Conservation (phyloP, 2,329 filamentous ascomycete genomes). For the Pseudocercospora musae region DNA sequence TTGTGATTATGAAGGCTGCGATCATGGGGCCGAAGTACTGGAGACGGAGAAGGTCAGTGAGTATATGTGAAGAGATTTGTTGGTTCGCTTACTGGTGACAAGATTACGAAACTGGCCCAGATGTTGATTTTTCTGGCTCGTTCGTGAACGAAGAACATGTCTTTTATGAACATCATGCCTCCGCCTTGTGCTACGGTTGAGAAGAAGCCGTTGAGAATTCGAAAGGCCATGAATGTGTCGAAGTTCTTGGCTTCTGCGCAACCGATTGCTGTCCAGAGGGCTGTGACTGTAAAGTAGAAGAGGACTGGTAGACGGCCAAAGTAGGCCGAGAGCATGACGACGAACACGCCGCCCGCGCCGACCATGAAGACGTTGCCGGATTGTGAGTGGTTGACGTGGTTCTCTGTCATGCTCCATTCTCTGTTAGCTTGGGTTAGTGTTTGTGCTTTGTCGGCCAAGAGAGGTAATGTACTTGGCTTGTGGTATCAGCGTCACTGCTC, state of each 20-base stretch:
- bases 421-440: not conserved
- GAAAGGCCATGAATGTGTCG: slow-evolving; percentile 41
- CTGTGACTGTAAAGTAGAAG: slow-evolving; percentile 40
- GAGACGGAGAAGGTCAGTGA: not conserved
- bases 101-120: slow-evolving; percentile 14
- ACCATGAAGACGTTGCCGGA: slow-evolving; percentile 38
- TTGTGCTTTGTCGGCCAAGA: not conserved
- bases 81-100: not conserved
- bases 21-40: slow-evolving; percentile 16
- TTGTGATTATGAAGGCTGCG: slow-evolving; percentile 16
- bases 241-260: slow-evolving; percentile 39
- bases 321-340: slow-evolving; percentile 42
- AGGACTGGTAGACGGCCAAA: slow-evolving; percentile 46
- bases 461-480: slow-evolving; percentile 5
- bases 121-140: slow-evolving; percentile 21
- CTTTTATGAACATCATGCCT: slow-evolving; percentile 19
- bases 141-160: slow-evolving; percentile 25
- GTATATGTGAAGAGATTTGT: not conserved
- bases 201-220: slow-evolving; percentile 44
- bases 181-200: slow-evolving; percentile 15
- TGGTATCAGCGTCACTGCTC: slow-evolving; percentile 11
- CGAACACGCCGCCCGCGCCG: slow-evolving; percentile 42
- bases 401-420: slow-evolving; percentile 9
- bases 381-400: slow-evolving; percentile 11
- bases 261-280: slow-evolving; percentile 40